phyloP scores from a whole-genome alignment of 805 yeast species.

The Nakazawaea wyomingensis region DNA sequence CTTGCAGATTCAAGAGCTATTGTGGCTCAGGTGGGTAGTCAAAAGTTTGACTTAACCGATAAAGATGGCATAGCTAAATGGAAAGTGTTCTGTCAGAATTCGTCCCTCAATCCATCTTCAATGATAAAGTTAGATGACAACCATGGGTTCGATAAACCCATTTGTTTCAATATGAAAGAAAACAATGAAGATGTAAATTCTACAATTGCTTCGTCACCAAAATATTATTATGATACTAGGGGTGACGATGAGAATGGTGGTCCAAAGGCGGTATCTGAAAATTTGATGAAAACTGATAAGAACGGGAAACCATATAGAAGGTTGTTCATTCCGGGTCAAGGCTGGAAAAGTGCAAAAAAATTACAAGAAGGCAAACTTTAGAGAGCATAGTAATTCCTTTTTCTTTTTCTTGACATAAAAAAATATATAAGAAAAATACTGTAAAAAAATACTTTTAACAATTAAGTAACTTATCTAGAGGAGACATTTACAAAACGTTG shows the following conservation, averaged over 20 bases:
- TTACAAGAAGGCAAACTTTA: too few species aligned
- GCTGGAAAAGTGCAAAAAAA: constrained; percentile 47
- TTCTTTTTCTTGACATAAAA: not conserved
- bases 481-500: not conserved
- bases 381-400: not conserved
- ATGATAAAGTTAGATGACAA: not conserved
- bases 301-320: constrained; percentile 38
- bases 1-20: not conserved
- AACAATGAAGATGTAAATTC: constrained; percentile 2
- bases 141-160: too few species aligned
- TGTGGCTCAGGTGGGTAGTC: constrained; percentile 16
- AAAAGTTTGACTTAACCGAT: constrained; percentile 26
- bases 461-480: too few species aligned
- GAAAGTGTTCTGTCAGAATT: constrained; percentile 20
- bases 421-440: not conserved
- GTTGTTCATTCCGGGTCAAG: constrained; percentile 41
- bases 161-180: not conserved
- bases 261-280: not conserved
- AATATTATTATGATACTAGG: too few species aligned
- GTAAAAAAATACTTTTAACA: not conserved
- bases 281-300: constrained; percentile 22
- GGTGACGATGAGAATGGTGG: not conserved
- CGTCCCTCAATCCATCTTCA: not conserved
- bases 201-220: too few species aligned
- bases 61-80: constrained; percentile 25